Base-by-base conservation (phyloP, 805 yeast species). In the Candida taoyuanica region DNA sequence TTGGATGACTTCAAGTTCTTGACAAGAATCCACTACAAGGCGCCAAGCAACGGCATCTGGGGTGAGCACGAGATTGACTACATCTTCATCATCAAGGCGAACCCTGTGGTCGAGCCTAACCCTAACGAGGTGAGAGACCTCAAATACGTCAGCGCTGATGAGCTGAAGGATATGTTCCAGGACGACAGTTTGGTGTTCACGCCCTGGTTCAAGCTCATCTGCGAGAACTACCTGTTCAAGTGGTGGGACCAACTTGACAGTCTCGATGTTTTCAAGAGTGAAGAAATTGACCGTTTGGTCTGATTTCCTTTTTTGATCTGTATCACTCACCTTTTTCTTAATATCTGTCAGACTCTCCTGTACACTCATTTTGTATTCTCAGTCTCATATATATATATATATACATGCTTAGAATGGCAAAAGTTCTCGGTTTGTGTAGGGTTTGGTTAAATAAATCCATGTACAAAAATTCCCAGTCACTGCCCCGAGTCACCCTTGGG, bases 1-100 rank as follows among this genome's bases (percentile, higher is more conserved):
- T 44, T 74, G 13, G 81, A 80, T 3, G 65, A 74, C 24, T 89
- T 91, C 67, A 75, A 83, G 45, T 93, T 80, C 60, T 69, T 93
- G 54, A 91, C 96, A 16, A 79, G 98, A 65, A 93, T 93, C 50
- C 98, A 93, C 64, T 93, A 93, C 65, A 83, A 81, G 71, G 88
- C 97, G 7, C 87, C 88, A 33, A 78, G 78, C 41, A 76, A 77
- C 49, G 85, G 80, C 17, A 73, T 74, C 38, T 91, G 98, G 98
- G 98, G 98, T 31, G 98, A 91, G 60, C 98, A 91, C 56, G 98
- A 91, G 64, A 83, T 93, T 48, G 99, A 93, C 64, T 93, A 93
- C 63, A 93, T 93, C 49, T 71, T 93, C 55, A 78, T 93, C 43
- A 81, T 83, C 53, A 74, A 70, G 52, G 66, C 88, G 16, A 59